Evolutionary conservation across 2,329 filamentous ascomycete genomes (phyloP), one percentile per base, ranked within the genome.

Genomic region (Exophiala xenobiotica): DNA sequence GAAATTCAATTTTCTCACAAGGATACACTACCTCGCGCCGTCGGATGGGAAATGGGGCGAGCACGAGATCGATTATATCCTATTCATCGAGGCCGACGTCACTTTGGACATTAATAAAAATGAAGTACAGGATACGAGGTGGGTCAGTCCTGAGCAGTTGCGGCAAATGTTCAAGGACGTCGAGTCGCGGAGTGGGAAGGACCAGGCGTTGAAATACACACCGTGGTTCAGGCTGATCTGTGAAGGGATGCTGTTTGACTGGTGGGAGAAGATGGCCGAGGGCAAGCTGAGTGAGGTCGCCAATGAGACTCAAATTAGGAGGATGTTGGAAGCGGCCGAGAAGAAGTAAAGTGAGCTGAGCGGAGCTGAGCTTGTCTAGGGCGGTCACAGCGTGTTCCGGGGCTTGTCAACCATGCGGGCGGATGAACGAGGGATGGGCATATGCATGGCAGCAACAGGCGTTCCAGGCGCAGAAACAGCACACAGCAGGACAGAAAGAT

Each of bases 211-310:
- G 3, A 78, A 73, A 43, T 97, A 97, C 71, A 99, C 93, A 0
- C 93, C 93, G 1, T 99, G 93, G 93, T 99, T 99, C 78, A 96
- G 96, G 79, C 85, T 99, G 62, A 97, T 99, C 67, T 99, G 93
- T 79, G 81, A 97, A 70, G 90, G 89, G 42, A 91, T 97, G 88
- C 81, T 99, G 35, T 99, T 95, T 65, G 87, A 96, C 71, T 99
- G 93, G 93, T 99, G 93, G 93, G 78, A 85, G 66, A 84, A 88
- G 72, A 80, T 97, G 50, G 86, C 93, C 62, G 76, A 80, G 19
- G 88, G 87, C 7, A 51, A 49, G 9, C 77, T 97, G 61, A 87
- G 95, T 54, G 86, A 88, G 73, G 96, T 92, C 74, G 80, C 83
- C 72, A 86, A 90, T 67, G 91, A 97, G 77, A 82, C 84, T 67